A percentile compares a stretch with the other conserved stretches of the same genome.
phyloP scores from a whole-genome alignment of 1,284 basidiomycete species.

The Cryptococcus jaspeensis region DNA sequence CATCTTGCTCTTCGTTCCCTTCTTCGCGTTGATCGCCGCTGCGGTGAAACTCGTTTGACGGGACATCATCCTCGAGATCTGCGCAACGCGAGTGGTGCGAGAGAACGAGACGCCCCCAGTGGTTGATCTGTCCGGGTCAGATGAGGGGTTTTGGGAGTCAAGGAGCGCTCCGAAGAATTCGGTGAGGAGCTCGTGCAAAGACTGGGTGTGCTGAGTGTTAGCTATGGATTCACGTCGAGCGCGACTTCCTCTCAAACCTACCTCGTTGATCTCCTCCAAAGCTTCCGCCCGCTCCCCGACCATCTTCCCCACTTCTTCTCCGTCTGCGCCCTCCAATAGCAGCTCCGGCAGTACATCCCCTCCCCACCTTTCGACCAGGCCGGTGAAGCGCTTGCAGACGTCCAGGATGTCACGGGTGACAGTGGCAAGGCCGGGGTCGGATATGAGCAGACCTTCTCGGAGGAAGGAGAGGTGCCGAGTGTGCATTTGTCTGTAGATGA shows the following conservation, averaged over 20 bases:
- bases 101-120: constrained; percentile 24
- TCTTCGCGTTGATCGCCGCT: not conserved
- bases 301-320: constrained; percentile 62
- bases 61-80: constrained; percentile 27
- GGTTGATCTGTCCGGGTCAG: constrained; percentile 25
- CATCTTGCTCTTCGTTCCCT: constrained; percentile 1
- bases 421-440: constrained; percentile 63
- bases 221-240: constrained; percentile 1
- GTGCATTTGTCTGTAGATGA: constrained; percentile 58
- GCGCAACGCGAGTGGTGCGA: constrained; percentile 19
- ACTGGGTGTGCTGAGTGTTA: constrained; percentile 57
- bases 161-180: constrained; percentile 66
- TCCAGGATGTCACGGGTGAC: constrained; percentile 72
- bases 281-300: constrained; percentile 66
- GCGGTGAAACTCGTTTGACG: constrained; percentile 20
- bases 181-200: constrained; percentile 71
- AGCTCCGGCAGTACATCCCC: constrained; percentile 82
- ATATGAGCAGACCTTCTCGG: constrained; percentile 73
- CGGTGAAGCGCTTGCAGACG: constrained; percentile 77
- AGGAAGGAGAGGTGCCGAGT: constrained; percentile 75
- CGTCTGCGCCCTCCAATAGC: constrained; percentile 67
- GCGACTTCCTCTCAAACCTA: constrained; percentile 45
- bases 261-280: constrained; percentile 73
- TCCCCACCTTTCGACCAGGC: constrained; percentile 84
- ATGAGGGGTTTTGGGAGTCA: constrained; percentile 61